Conservation (phyloP, 1,139 yeast species). For the Wickerhamiella pararugosa region DNA sequence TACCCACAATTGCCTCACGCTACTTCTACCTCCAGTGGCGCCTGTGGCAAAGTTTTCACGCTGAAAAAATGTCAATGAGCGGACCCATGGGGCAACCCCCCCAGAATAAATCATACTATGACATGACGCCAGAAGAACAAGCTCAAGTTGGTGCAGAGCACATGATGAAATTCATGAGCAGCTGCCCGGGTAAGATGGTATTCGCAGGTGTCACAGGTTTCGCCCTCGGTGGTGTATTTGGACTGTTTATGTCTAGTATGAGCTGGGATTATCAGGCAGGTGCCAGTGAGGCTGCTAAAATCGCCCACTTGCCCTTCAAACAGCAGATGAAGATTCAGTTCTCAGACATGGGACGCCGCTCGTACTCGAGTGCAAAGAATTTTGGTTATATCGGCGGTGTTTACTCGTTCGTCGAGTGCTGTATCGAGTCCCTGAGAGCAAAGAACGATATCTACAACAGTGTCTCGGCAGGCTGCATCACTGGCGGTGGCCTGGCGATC, state of each 20-base stretch:
- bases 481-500: slow-evolving; percentile 81
- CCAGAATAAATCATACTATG: slow-evolving; percentile 26
- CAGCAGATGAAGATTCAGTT: slow-evolving; percentile 90
- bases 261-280: slow-evolving; percentile 54
- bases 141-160: slow-evolving; percentile 83
- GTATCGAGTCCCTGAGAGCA: slow-evolving; percentile 69
- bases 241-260: slow-evolving; percentile 82
- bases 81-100: too few species aligned
- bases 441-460: slow-evolving; percentile 90
- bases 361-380: slow-evolving; percentile 79
- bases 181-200: slow-evolving; percentile 89
- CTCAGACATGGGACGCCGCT: slow-evolving; percentile 78
- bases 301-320: slow-evolving; percentile 74
- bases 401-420: slow-evolving; percentile 89
- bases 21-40: too few species aligned
- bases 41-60: too few species aligned
- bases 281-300: slow-evolving; percentile 30
- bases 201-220: slow-evolving; percentile 93
- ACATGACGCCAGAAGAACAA: slow-evolving; percentile 84
- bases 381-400: slow-evolving; percentile 92
- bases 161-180: slow-evolving; percentile 72
- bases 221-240: slow-evolving; percentile 90
- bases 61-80: too few species aligned
- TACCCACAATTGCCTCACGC: too few species aligned
- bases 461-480: slow-evolving; percentile 81